Base-by-base conservation (phyloP, 1,284 basidiomycete species). In the Leccinum fuscescens region DNA sequence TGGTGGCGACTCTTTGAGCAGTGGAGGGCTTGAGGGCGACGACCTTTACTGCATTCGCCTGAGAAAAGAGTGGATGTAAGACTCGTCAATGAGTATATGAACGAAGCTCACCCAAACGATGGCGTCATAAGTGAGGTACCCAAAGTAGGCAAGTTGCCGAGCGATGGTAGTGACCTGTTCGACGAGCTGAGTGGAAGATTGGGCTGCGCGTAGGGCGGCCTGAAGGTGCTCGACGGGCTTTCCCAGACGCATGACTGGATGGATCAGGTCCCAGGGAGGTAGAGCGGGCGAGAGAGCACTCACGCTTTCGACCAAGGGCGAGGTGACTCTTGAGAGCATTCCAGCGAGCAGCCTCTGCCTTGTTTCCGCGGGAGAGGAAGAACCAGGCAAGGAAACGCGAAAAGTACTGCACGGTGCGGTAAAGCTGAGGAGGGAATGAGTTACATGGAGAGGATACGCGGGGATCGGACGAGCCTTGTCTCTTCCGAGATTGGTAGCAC, bases 211-310 rank as follows among this genome's bases (percentile, higher is more conserved):
- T 59, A 98, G 79, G 22, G 94, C 94, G 3, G 94, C 87, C 76
- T 99, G 97, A 17, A 97, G 82, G 78, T 98, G 94, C 74, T 99
- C 96, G 64, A 97, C 69, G 31, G 95, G 95, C 77, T 98, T 97
- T 69, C 95, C 94, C 57, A 98, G 80, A 20, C 96, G 86, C 83
- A 98, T 83, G 56, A 98, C 95, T 97, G 9, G 52, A 20, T 8
- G 4, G 42, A 31, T 64, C 7, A 60, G 54, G 12, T 14, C 9
- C 17, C 52, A 46, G 17, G 22, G 35, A 14, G 76, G 9, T 5
- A 11, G 51, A 17, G 14, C 4, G 27, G 12, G 42, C 35, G n/a
- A 15, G 29, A 46, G 22, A 14, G 33, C 5, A 63, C 89, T 64
- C 72, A 94, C 93, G 78, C 76, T 94, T 95, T 63, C 94, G 82